Percentiles rank a stretch among this genome's conserved stretches.
phyloP scores from a whole-genome alignment of 2,329 filamentous ascomycete species.

The Neonectria neomacrospora region DNA sequence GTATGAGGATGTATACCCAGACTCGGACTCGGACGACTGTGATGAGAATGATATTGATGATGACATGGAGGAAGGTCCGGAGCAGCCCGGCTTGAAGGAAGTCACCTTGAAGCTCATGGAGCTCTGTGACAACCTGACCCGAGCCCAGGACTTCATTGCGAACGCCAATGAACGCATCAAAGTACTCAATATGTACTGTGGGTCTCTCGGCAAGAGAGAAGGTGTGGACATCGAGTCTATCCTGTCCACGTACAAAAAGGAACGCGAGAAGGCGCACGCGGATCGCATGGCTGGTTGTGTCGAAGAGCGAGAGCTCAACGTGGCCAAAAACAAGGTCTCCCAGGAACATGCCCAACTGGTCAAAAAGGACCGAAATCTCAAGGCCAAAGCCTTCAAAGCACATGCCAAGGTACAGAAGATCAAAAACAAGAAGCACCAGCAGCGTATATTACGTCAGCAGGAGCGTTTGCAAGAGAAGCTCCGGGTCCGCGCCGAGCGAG shows the following conservation, averaged over 20 bases:
- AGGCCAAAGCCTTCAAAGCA: constrained; percentile 44
- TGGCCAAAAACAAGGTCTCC: constrained; percentile 47
- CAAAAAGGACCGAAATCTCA: constrained; percentile 43
- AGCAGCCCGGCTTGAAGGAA: constrained; percentile 38
- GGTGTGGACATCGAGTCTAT: constrained; percentile 49
- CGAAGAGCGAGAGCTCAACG: constrained; percentile 47
- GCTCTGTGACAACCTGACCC: constrained; percentile 40
- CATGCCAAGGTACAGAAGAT: constrained; percentile 50
- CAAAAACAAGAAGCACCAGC: constrained; percentile 50
- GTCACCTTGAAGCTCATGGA: constrained; percentile 47
- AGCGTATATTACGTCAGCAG: constrained; percentile 49
- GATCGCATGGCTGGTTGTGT: constrained; percentile 52
- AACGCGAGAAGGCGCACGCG: constrained; percentile 55
- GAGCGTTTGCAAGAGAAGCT: constrained; percentile 56
- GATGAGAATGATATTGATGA: constrained; percentile 46
- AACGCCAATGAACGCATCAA: constrained; percentile 50
- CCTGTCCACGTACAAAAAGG: constrained; percentile 55
- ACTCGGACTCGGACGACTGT: constrained; percentile 53
- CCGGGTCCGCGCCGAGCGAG: constrained; percentile 55
- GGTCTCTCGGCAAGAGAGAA: constrained; percentile 50
- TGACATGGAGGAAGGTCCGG: constrained; percentile 39
- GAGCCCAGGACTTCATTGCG: constrained; percentile 36
- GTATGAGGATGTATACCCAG: constrained; percentile 65
- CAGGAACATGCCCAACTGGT: constrained; percentile 49
- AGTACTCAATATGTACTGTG: constrained; percentile 55